Evolutionary conservation across 2,329 filamentous ascomycete genomes (phyloP).

Genomic region (Aspergillus piperis): DNA sequence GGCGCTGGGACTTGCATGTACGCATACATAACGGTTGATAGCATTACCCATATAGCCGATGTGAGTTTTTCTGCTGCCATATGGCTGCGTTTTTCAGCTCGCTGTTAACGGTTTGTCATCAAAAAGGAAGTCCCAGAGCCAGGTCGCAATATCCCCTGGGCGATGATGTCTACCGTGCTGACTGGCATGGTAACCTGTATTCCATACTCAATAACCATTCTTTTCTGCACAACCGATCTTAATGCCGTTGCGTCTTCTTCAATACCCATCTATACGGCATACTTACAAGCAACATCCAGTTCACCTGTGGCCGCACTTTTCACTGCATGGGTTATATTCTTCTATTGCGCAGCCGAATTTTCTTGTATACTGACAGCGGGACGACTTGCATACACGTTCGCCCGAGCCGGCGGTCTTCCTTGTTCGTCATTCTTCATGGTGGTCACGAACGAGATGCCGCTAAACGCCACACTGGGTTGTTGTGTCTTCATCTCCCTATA

Average conservation of each 20-base stretch:
- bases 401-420: conserved; percentile 19
- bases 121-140: conserved; percentile 24
- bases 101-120: not conserved
- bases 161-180: conserved; percentile 23
- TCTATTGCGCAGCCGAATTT: conserved; percentile 43
- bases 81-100: not conserved
- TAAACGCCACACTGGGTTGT: conserved; percentile 46
- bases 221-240: conserved; percentile 24
- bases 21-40: conserved; percentile 27
- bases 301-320: conserved; percentile 18
- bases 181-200: conserved; percentile 23
- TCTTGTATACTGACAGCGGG: conserved; percentile 15
- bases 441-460: conserved; percentile 29
- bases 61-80: not conserved
- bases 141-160: conserved; percentile 21
- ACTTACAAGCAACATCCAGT: conserved; percentile 21
- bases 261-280: conserved; percentile 23
- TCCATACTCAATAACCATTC: conserved; percentile 21
- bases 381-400: conserved; percentile 17
- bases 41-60: conserved; percentile 28
- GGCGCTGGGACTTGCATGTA: conserved; percentile 31
- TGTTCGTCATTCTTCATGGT: conserved; percentile 21
- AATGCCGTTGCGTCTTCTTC: conserved; percentile 17
- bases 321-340: conserved; percentile 28
- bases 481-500: conserved; percentile 50